Conservation (phyloP, 2,329 filamentous ascomycete genomes). For the Mycogone perniciosa region DNA sequence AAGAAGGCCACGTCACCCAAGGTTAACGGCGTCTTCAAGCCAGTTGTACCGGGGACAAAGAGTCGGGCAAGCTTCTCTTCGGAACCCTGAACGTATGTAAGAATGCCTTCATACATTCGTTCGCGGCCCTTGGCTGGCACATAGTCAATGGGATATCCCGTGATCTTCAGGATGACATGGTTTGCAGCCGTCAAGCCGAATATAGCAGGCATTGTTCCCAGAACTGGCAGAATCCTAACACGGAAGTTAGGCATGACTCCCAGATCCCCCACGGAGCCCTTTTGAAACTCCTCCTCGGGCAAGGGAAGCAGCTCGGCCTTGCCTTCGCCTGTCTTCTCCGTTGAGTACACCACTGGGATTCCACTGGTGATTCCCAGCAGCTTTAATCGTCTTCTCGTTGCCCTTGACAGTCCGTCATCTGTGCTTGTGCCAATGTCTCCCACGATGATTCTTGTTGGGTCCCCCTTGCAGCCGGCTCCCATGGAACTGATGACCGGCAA, state of each 20-base stretch:
- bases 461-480: constrained; percentile 92
- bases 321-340: constrained; percentile 80
- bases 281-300: constrained; percentile 78
- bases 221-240: constrained; percentile 86
- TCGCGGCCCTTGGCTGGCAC: constrained; percentile 73
- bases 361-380: constrained; percentile 71
- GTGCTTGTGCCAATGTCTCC: constrained; percentile 85
- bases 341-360: constrained; percentile 88
- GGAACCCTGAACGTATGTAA: constrained; percentile 65
- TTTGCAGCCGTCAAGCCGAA: constrained; percentile 92
- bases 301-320: constrained; percentile 87
- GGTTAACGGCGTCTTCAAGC: constrained; percentile 73
- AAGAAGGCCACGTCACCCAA: constrained; percentile 79
- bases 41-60: constrained; percentile 39
- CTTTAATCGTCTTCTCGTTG: constrained; percentile 74
- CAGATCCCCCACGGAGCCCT: constrained; percentile 79
- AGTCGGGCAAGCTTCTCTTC: constrained; percentile 67
- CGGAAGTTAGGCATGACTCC: constrained; percentile 88
- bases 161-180: constrained; percentile 78
- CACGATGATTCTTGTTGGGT: constrained; percentile 75
- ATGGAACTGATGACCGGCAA: constrained; percentile 88
- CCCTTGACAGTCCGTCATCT: constrained; percentile 82
- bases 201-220: constrained; percentile 95
- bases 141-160: constrained; percentile 82
- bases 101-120: constrained; percentile 84